Evolutionary conservation across 345 rosid genomes (phyloP).

Genomic region (Theobroma cacao): DNA sequence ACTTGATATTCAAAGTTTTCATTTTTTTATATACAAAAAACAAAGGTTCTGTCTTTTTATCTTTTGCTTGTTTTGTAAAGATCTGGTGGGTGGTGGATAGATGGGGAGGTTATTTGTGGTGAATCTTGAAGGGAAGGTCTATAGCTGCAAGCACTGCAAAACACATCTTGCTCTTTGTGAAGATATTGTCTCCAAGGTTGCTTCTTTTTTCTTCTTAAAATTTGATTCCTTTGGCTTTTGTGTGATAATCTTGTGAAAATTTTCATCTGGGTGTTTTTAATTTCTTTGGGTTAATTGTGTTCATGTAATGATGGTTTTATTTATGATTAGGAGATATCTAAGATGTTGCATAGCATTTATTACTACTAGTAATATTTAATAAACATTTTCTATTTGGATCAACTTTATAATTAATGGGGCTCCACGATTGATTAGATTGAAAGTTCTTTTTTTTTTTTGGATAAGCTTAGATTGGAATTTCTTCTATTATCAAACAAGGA

Average conservation of each 20-base stretch:
- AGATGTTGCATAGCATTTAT: background rate
- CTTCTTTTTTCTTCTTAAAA: slow-evolving; percentile 15
- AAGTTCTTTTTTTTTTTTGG: too few relatives aligned
- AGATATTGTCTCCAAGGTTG: slow-evolving; percentile 82
- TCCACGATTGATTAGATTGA: background rate
- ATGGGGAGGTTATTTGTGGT: slow-evolving; percentile 96
- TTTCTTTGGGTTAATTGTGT: slow-evolving; percentile 4
- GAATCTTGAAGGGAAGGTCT: slow-evolving; percentile 86
- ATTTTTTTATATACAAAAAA: background rate
- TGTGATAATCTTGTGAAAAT: slow-evolving; percentile 12
- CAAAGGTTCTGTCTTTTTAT: background rate
- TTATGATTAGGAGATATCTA: background rate
- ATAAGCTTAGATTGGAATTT: too few relatives aligned
- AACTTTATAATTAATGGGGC: background rate
- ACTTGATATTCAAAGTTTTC: slow-evolving; percentile 13
- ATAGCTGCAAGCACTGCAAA: slow-evolving; percentile 91
- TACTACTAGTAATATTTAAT: background rate
- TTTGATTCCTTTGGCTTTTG: slow-evolving; percentile 13
- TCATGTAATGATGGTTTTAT: background rate
- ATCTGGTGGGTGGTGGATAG: slow-evolving; percentile 27
- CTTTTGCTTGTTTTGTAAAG: slow-evolving; percentile 6
- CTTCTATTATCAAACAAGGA: too few relatives aligned
- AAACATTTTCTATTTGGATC: background rate
- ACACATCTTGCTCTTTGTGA: slow-evolving; percentile 81
- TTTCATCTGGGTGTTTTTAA: slow-evolving; percentile 27